These are phyloP conservation scores for Scalesia atractyloides DNA, from an alignment of 129 eudicot species.

Conservation along the genomic window DNA sequence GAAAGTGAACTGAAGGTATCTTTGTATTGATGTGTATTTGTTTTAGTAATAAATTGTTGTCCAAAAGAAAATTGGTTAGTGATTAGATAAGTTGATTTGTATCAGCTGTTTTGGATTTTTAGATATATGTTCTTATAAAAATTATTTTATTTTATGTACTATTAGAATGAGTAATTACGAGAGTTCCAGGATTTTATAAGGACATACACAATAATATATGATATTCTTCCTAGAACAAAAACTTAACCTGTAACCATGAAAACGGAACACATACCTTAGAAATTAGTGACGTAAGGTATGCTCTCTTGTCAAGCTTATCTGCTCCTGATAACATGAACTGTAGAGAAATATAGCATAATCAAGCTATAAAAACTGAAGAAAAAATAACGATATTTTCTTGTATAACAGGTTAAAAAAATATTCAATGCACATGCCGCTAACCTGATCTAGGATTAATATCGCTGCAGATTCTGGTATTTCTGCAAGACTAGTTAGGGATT, in stretches of 20 bases:
- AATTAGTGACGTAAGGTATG: slow-evolving; percentile 56
- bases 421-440: slow-evolving; percentile 19
- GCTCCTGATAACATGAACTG: slow-evolving; percentile 92
- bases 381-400: background rate
- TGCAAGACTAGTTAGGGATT: slow-evolving; percentile 57
- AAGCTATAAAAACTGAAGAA: slow-evolving; percentile 1
- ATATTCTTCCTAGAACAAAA: slow-evolving; percentile 11
- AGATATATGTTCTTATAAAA: background rate
- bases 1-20: background rate
- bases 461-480: slow-evolving; percentile 74
- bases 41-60: background rate
- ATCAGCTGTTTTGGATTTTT: background rate
- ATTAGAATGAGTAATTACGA: background rate
- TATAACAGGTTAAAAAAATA: slow-evolving; percentile 1
- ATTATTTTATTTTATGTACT: background rate
- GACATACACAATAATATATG: background rate
- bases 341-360: slow-evolving; percentile 26
- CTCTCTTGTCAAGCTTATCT: slow-evolving; percentile 62
- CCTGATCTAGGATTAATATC: slow-evolving; percentile 91
- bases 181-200: background rate
- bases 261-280: slow-evolving; percentile 41
- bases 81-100: background rate
- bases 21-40: background rate
- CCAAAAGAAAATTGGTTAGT: background rate
- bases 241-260: background rate